phyloP scores from a whole-genome alignment of 208 protist species.

The Leishmania martiniquensis region DNA sequence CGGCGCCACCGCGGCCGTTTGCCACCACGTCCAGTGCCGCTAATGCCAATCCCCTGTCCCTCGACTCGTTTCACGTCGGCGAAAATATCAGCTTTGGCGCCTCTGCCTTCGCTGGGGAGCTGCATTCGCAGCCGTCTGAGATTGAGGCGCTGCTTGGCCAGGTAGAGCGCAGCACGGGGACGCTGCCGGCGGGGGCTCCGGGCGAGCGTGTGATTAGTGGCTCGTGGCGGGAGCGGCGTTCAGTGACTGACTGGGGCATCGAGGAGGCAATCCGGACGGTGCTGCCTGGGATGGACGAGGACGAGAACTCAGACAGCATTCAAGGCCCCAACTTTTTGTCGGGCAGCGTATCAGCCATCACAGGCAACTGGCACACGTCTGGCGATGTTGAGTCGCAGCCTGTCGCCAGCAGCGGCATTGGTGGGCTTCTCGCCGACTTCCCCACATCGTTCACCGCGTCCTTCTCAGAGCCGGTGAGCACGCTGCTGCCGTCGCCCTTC shows the following conservation, averaged over 20 bases:
- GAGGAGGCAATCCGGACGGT: conserved; percentile 35
- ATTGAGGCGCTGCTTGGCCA: conserved; percentile 34
- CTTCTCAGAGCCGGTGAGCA: conserved; percentile 20
- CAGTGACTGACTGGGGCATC: conserved; percentile 31
- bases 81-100: conserved; percentile 26
- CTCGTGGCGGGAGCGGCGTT: conserved; percentile 34
- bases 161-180: conserved; percentile 29
- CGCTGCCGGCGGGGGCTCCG: not conserved
- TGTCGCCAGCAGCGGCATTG: conserved; percentile 3
- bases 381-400: conserved; percentile 17
- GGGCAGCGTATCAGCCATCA: conserved; percentile 15
- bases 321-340: conserved; percentile 17
- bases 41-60: not conserved
- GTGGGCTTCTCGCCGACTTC: conserved; percentile 26
- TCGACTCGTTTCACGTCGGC: conserved; percentile 18
- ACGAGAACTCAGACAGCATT: conserved; percentile 30
- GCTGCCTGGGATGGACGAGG: conserved; percentile 38
- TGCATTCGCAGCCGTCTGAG: conserved; percentile 23
- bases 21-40: not conserved
- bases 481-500: conserved; percentile 23
- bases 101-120: conserved; percentile 21
- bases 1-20: not conserved
- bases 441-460: conserved; percentile 31
- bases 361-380: conserved; percentile 33
- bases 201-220: conserved; percentile 15